Percentiles rank a stretch among this genome's conserved stretches.
Conservation (phyloP, 2,329 filamentous ascomycete species). For the Aspergillus sp. region DNA sequence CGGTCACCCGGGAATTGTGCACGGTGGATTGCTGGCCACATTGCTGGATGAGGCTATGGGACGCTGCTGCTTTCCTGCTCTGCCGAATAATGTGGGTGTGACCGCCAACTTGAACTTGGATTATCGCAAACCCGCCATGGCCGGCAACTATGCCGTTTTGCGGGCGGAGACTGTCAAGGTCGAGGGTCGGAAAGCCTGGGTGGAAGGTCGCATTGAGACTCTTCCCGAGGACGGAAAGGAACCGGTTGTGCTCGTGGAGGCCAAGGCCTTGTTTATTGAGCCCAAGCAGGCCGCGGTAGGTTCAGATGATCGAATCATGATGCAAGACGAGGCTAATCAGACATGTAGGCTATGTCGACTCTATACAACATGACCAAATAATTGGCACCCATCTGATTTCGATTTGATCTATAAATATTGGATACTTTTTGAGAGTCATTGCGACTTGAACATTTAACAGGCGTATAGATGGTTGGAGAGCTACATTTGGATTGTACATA, state of each 20-base stretch:
- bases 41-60: conserved; percentile 88
- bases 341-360: background rate
- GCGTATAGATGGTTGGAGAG: conserved; percentile 1
- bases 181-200: conserved; percentile 93
- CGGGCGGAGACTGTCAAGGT: conserved; percentile 78
- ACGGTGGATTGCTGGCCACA: conserved; percentile 89
- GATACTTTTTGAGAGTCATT: background rate
- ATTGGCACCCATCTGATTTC: background rate
- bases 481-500: background rate
- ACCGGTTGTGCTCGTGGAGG: conserved; percentile 73
- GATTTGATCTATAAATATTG: background rate
- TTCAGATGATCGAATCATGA: conserved; percentile 22
- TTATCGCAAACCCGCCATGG: conserved; percentile 78
- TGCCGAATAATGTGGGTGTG: conserved; percentile 78
- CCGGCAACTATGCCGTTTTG: conserved; percentile 74
- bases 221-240: conserved; percentile 64
- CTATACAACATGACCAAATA: background rate
- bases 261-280: conserved; percentile 83
- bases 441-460: background rate
- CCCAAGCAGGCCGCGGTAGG: conserved; percentile 77
- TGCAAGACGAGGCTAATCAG: background rate
- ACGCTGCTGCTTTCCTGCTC: conserved; percentile 80
- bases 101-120: conserved; percentile 82
- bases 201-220: conserved; percentile 82
- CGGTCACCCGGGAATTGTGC: conserved; percentile 86